These are phyloP conservation scores for Mucor ambiguus DNA, from an alignment of 371 early-diverging fungal genomes.

Conservation along the genomic window DNA sequence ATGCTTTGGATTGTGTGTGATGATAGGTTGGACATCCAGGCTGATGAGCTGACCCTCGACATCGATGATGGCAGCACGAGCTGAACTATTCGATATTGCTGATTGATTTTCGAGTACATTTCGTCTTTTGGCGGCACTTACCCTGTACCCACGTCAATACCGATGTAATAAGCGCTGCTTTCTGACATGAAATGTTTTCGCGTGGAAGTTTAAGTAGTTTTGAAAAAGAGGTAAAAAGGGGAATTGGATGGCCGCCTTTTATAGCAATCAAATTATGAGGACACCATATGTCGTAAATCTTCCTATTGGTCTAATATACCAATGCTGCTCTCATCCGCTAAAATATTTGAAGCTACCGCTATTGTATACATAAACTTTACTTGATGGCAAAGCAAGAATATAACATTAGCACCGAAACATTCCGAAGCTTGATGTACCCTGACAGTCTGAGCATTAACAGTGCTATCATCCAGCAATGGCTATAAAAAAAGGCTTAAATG, in stretches of 20 bases:
- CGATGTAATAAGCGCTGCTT: constrained; percentile 51
- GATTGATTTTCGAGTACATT: background rate
- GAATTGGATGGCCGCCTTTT: background rate
- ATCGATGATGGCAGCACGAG: constrained; percentile 65
- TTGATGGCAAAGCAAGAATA: no score
- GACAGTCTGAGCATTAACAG: no score
- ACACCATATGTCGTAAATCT: background rate
- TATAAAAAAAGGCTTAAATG: no score
- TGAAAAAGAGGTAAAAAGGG: background rate
- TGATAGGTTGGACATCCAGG: constrained; percentile 52
- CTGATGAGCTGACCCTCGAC: constrained; percentile 51
- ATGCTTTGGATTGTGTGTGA: constrained; percentile 49
- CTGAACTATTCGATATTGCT: constrained; percentile 37
- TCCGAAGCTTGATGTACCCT: no score
- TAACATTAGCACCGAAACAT: no score
- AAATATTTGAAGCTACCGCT: background rate
- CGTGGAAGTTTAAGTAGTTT: background rate
- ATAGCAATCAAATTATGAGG: background rate
- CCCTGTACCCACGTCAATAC: constrained; percentile 78
- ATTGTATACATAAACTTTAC: no score
- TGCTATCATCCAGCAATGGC: no score
- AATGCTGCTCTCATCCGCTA: background rate
- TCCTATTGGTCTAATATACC: constrained; percentile 1
- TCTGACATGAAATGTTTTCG: background rate
- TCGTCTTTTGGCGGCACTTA: constrained; percentile 10